Evolutionary conservation across 306 rosid genomes (phyloP), one percentile per base, ranked within the genome.

Genomic region (Dicorynia guianensis): DNA sequence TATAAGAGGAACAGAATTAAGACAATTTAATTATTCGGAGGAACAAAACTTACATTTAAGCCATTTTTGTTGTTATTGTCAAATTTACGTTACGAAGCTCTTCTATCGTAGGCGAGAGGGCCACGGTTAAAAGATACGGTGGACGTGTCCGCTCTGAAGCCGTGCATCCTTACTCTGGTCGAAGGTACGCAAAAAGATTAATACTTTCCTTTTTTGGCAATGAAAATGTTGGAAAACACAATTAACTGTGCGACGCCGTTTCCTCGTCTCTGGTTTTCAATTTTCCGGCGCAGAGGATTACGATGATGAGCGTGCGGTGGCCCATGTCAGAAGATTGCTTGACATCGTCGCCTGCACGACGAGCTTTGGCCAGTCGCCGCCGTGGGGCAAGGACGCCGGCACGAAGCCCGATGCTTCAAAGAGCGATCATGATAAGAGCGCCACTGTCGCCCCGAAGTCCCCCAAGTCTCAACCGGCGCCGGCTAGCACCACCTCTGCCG

Each of bases 91-190:
- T 25, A 25, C 2, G 30, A 25, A 25, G 30, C 2, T 39, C 1
- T 15, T 38, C 15, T 13, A 18, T 25, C 2, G 1, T 86, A 95
- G 99, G 97, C 86, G n/a, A 89, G 97, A 83, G 99, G 99, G 44
- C 71, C 76, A 12, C 91, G 75, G 33, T 68, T 96, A 72, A 92
- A 90, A 79, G 96, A 96, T 15, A 79, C 90, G 34, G 92, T 86
- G 85, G 98, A 96, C 85, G 92, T 90, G 72, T 89, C 92, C 85
- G 99, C 93, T 79, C 83, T 96, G 83, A 96, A 96, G 62, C 99
- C 99, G 0, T 89, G 97, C 85, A 4, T 82, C 72, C 87, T 96
- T 20, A 72, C 91, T 7, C 67, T 96, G 69, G 74, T 89, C 4
- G 99, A 95, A 89, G 99, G 97, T 94, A 80, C 5, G n/a, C n/a